A percentile compares a stretch with the other conserved stretches of the same genome.
These are phyloP conservation scores for Saturnispora diversa DNA, from an alignment of 805 yeast genomes.

Conservation along the genomic window DNA sequence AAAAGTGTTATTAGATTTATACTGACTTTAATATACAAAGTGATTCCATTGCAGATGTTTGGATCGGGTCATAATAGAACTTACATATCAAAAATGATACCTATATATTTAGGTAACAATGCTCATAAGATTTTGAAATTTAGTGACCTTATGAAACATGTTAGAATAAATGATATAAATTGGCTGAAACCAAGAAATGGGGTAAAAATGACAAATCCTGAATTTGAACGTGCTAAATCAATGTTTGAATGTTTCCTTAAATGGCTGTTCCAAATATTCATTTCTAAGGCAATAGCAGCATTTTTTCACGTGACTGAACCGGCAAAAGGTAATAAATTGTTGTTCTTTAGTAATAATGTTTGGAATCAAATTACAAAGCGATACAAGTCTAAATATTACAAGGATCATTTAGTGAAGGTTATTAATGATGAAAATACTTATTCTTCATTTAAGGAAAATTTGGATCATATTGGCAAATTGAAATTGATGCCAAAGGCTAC, in stretches of 20 bases:
- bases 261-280: slow-evolving; percentile 50
- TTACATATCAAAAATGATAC: slow-evolving; percentile 31
- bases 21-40: slow-evolving; percentile 34
- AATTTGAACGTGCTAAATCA: slow-evolving; percentile 30
- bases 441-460: slow-evolving; percentile 18
- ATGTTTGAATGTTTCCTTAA: slow-evolving; percentile 36
- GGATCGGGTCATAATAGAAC: slow-evolving; percentile 47
- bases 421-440: slow-evolving; percentile 13
- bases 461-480: slow-evolving; percentile 33
- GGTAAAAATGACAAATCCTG: slow-evolving; percentile 33
- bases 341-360: slow-evolving; percentile 47
- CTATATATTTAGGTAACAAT: slow-evolving; percentile 32
- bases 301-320: slow-evolving; percentile 65
- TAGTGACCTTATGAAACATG: slow-evolving; percentile 26
- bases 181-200: slow-evolving; percentile 43
- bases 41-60: slow-evolving; percentile 44
- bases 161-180: slow-evolving; percentile 37
- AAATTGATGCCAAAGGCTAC: slow-evolving; percentile 53
- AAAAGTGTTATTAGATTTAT: slow-evolving; percentile 36
- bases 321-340: slow-evolving; percentile 32
- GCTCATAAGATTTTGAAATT: slow-evolving; percentile 32
- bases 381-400: slow-evolving; percentile 38
- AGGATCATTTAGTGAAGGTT: slow-evolving; percentile 28
- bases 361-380: slow-evolving; percentile 44
- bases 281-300: slow-evolving; percentile 39